Evolutionary conservation across 108 stramenopile species (phyloP).

Genomic region (Stephanodiscus triporus): DNA sequence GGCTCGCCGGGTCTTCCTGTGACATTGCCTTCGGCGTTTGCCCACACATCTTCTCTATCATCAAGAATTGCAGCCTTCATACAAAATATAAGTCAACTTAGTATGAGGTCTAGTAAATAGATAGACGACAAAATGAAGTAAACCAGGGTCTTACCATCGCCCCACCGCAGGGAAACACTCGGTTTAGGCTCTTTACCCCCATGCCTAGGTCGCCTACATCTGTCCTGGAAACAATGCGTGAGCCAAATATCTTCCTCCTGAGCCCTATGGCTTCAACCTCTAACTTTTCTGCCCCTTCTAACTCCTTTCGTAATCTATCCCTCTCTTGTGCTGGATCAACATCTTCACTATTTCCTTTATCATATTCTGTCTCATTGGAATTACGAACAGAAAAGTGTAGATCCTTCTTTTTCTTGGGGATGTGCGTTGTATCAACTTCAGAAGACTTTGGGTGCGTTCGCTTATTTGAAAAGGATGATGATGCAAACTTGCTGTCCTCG

Average conservation of each 20-base stretch:
- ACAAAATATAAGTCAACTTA: not conserved
- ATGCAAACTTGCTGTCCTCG: not conserved
- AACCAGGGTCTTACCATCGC: slow-evolving; percentile 53
- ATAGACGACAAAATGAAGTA: not conserved
- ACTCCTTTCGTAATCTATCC: slow-evolving; percentile 48
- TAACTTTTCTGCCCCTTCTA: slow-evolving; percentile 61
- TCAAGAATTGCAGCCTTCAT: slow-evolving; percentile 77
- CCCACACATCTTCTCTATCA: slow-evolving; percentile 93
- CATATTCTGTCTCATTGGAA: not conserved
- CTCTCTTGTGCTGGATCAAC: slow-evolving; percentile 50
- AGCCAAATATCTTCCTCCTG: slow-evolving; percentile 80
- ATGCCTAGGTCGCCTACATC: slow-evolving; percentile 87
- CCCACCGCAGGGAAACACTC: slow-evolving; percentile 87
- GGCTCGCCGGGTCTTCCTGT: slow-evolving; percentile 77
- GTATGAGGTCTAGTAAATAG: not conserved
- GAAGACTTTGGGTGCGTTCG: not conserved
- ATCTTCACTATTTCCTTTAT: not conserved
- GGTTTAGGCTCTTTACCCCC: slow-evolving; percentile 82
- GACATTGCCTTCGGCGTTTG: slow-evolving; percentile 74
- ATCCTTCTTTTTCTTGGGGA: slow-evolving; percentile 28
- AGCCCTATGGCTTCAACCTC: slow-evolving; percentile 66
- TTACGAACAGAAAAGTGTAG: not conserved
- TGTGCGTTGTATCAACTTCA: not conserved
- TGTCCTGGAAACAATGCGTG: slow-evolving; percentile 83
- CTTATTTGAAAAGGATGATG: slow-evolving; percentile 6